phyloP scores from a whole-genome alignment of 2,329 filamentous ascomycete genomes.

The Fusarium sp. region DNA sequence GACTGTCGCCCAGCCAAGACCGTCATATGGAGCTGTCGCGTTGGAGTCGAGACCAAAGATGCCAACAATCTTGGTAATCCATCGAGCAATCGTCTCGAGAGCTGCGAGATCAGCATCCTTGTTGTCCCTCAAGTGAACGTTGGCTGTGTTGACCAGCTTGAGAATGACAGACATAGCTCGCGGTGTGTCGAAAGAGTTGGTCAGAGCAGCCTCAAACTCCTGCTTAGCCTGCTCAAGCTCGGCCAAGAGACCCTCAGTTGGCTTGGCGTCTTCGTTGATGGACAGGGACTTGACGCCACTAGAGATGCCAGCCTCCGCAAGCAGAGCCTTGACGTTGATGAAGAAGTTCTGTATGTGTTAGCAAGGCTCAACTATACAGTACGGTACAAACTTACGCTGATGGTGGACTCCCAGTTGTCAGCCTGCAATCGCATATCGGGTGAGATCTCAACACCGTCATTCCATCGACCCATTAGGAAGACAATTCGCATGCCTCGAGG shows the following conservation, averaged over 20 bases:
- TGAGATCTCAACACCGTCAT: slow-evolving; percentile 91
- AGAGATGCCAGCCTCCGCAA: slow-evolving; percentile 58
- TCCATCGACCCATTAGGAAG: slow-evolving; percentile 90
- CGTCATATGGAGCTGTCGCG: slow-evolving; percentile 65
- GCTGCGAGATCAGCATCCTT: slow-evolving; percentile 60
- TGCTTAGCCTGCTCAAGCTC: slow-evolving; percentile 66
- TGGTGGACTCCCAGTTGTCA: slow-evolving; percentile 81
- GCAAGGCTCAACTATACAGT: background rate
- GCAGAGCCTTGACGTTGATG: slow-evolving; percentile 66
- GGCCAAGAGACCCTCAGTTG: slow-evolving; percentile 50
- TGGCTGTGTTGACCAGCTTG: slow-evolving; percentile 82
- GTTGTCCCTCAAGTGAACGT: slow-evolving; percentile 67
- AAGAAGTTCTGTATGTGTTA: slow-evolving; percentile 66
- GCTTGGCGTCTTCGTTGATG: slow-evolving; percentile 49
- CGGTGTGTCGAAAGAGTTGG: slow-evolving; percentile 90
- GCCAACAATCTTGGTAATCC: slow-evolving; percentile 85
- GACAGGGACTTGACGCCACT: slow-evolving; percentile 54
- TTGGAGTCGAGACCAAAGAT: slow-evolving; percentile 84
- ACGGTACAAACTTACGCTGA: slow-evolving; percentile 66
- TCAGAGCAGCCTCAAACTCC: slow-evolving; percentile 70
- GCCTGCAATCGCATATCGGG: slow-evolving; percentile 82
- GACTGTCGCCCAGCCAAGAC: slow-evolving; percentile 66
- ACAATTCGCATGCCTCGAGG: slow-evolving; percentile 84
- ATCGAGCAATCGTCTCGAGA: slow-evolving; percentile 73
- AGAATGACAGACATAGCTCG: slow-evolving; percentile 82